These are phyloP conservation scores for Neodidymelliopsis sp. DNA, from an alignment of 2,329 filamentous ascomycete genomes.

Conservation along the genomic window DNA sequence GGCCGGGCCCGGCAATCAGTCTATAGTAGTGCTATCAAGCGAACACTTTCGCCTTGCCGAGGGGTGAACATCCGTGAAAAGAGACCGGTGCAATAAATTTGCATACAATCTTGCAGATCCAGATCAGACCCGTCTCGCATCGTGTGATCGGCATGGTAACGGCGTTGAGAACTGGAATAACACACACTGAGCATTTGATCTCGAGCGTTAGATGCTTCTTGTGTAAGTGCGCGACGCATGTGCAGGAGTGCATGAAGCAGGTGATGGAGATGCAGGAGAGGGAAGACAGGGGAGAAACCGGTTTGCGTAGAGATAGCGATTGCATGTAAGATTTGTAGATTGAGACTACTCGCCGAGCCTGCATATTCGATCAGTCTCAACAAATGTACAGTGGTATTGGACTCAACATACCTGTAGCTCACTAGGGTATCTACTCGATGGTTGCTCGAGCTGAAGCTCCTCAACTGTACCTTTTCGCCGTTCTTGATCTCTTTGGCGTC, in stretches of 20 bases:
- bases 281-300: conserved; percentile 10
- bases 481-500: conserved; percentile 96
- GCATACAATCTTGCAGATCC: neutral
- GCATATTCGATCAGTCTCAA: conserved; percentile 11
- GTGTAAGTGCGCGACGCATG: no score
- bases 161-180: neutral
- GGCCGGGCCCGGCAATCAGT: neutral
- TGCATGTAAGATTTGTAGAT: conserved; percentile 11
- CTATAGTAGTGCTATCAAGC: neutral
- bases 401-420: conserved; percentile 72
- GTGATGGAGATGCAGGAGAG: neutral
- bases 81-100: conserved; percentile 3
- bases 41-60: conserved; percentile 14
- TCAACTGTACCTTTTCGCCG: conserved; percentile 92
- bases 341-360: conserved; percentile 18
- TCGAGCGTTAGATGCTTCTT: neutral
- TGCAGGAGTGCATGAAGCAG: neutral
- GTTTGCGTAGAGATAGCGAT: conserved; percentile 11
- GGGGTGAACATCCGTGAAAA: conserved; percentile 17
- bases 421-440: conserved; percentile 95
- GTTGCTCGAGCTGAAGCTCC: conserved; percentile 94
- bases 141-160: neutral
- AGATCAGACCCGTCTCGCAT: neutral
- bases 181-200: neutral
- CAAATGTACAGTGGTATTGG: conserved; percentile 18